These are phyloP conservation scores for Neofusicoccum kwambonambiense DNA, from an alignment of 2,329 filamentous ascomycete species.

Conservation along the genomic window DNA sequence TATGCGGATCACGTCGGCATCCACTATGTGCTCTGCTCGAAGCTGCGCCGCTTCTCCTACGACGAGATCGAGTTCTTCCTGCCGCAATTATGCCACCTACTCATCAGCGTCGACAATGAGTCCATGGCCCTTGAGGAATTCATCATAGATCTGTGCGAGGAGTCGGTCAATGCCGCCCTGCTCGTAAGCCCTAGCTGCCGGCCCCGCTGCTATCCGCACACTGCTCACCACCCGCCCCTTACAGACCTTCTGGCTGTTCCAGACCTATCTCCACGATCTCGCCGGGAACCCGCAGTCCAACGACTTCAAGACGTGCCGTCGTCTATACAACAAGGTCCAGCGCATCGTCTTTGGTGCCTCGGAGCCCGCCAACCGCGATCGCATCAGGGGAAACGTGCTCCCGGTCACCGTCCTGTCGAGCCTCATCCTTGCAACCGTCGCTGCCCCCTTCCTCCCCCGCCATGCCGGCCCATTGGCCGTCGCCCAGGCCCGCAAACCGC, in stretches of 20 bases:
- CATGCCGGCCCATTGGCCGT: conserved; percentile 80
- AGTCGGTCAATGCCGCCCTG: conserved; percentile 80
- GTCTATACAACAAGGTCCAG: conserved; percentile 86
- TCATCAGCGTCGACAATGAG: conserved; percentile 86
- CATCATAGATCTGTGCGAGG: conserved; percentile 79
- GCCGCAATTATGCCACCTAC: conserved; percentile 77
- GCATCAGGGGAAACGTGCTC: conserved; percentile 77
- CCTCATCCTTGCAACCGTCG: conserved; percentile 74
- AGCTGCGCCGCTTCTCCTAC: conserved; percentile 84
- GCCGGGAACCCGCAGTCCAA: conserved; percentile 71
- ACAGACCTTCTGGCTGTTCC: conserved; percentile 87
- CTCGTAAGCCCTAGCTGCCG: conserved; percentile 53
- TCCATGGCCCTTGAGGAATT: conserved; percentile 90
- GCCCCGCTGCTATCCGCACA: not conserved
- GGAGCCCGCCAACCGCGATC: conserved; percentile 67
- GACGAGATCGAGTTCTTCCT: conserved; percentile 93
- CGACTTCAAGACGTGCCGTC: conserved; percentile 76
- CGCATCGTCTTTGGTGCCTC: conserved; percentile 79
- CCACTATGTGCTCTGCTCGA: conserved; percentile 84
- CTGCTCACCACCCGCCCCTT: conserved; percentile 9
- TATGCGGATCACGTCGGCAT: conserved; percentile 89
- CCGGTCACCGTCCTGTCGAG: conserved; percentile 79
- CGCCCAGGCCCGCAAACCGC: conserved; percentile 75
- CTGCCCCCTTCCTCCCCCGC: conserved; percentile 70
- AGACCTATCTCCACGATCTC: conserved; percentile 82